Base-by-base conservation (phyloP, 164 flowering plant species). In the Cinnamomum chago region DNA sequence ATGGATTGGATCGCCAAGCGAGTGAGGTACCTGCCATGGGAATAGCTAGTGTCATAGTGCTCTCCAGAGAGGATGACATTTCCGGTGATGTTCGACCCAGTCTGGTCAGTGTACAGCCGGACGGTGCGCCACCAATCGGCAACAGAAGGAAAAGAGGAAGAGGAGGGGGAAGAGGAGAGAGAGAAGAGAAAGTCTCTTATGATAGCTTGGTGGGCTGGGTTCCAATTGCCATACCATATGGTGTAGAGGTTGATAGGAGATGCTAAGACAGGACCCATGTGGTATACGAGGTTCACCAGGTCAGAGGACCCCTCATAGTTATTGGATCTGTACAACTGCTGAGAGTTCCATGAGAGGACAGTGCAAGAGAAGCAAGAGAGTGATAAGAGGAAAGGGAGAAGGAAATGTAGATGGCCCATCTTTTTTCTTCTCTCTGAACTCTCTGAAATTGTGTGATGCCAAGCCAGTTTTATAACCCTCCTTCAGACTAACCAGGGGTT, bases 151-250 rank as follows among this genome's bases (percentile, higher is more conserved):
- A 50, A 72, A 13, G 40, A 7, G 1, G 70, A 27, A 13, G 60
- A 23, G 5, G 85, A 51, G 25, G 82, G 67, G 18, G 86, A 15
- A 3, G 76, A 52, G 4, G 95, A 89, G 72, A 91, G 52, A 1
- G 96, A 91, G 72, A 51, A 52, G 77, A 90, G 58, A 80, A 91
- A 91, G 60, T 86, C 92, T 71, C 86, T 79, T 3, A 91, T 88
- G 65, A 77, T 87, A 65, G 80, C 62, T 76, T 90, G 85, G 28
- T 88, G 90, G 40, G 72, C 30, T 22, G 83, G 81, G 69, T 76
- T 68, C 96, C 96, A 91, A 2, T 76, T 72, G 62, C 96, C 96
- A 66, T 91, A 91, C 96, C 96, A 91, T 28, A 91, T 87, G 13
- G 81, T 77, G 77, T 90, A 84, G 66, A 90, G 78, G 69, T 82